Evolutionary conservation across 78 protist genomes (phyloP).

Genomic region (Chrysochromulina tobinii): DNA sequence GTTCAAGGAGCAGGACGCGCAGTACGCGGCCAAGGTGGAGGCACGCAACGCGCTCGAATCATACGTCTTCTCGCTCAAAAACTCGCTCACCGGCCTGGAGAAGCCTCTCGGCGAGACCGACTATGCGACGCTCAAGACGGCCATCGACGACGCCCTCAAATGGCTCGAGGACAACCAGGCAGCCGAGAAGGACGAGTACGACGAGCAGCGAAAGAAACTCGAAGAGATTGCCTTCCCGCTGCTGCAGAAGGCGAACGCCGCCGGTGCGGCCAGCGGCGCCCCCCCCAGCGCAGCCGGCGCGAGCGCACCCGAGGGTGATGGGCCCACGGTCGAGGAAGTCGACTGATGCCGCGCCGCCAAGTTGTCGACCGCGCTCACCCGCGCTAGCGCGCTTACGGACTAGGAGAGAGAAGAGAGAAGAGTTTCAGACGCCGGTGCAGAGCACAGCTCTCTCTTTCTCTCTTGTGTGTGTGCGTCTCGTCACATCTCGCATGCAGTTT

Average conservation of each 20-base stretch:
- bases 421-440: no score
- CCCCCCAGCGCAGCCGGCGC: neutral
- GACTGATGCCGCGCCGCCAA: neutral
- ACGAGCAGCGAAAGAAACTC: conserved; percentile 85
- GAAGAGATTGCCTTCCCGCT: conserved; percentile 91
- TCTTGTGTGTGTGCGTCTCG: no score
- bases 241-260: conserved; percentile 81
- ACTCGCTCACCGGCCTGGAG: conserved; percentile 55
- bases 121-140: neutral
- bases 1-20: conserved; percentile 71
- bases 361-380: no score
- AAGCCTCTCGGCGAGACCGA: conserved; percentile 23
- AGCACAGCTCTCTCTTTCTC: no score
- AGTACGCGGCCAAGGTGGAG: conserved; percentile 69
- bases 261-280: conserved; percentile 39
- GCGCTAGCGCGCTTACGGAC: no score
- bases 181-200: conserved; percentile 89
- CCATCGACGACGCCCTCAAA: conserved; percentile 69
- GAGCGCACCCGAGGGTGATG: neutral
- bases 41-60: conserved; percentile 80
- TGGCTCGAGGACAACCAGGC: conserved; percentile 90
- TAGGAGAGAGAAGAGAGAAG: no score
- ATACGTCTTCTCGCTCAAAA: conserved; percentile 70
- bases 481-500: no score
- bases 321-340: neutral